Conservation (phyloP, 1,284 basidiomycete species). For the Entoloma clypeatum region DNA sequence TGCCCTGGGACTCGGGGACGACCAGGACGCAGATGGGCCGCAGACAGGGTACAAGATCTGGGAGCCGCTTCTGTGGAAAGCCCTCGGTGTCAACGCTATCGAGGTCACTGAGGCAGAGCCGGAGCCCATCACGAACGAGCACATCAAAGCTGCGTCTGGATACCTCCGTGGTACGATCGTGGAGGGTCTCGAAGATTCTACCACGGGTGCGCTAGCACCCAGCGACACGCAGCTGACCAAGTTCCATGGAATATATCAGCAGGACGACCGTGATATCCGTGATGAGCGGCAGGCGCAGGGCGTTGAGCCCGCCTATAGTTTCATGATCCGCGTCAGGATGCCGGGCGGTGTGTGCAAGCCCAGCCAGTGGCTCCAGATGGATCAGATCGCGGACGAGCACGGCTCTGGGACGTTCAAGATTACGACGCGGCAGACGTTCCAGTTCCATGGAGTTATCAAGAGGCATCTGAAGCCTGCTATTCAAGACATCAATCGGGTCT, state of each 20-base stretch:
- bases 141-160: slow-evolving; percentile 97
- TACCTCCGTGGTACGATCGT: slow-evolving; percentile 95
- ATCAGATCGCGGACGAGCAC: slow-evolving; percentile 94
- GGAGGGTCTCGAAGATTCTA: slow-evolving; percentile 85
- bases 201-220: slow-evolving; percentile 86
- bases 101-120: slow-evolving; percentile 92
- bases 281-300: slow-evolving; percentile 94
- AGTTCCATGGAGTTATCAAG: slow-evolving; percentile 99
- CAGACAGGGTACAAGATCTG: slow-evolving; percentile 96
- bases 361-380: slow-evolving; percentile 93
- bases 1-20: slow-evolving; percentile 86
- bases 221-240: slow-evolving; percentile 96
- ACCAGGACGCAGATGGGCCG: slow-evolving; percentile 95
- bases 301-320: slow-evolving; percentile 93
- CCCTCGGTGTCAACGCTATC: slow-evolving; percentile 86
- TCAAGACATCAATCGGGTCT: slow-evolving; percentile 89
- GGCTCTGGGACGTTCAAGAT: slow-evolving; percentile 96
- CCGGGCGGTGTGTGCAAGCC: slow-evolving; percentile 93
- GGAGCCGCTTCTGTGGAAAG: slow-evolving; percentile 94
- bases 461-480: slow-evolving; percentile 94
- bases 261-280: slow-evolving; percentile 97
- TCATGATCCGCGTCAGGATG: slow-evolving; percentile 98
- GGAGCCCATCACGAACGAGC: slow-evolving; percentile 97
- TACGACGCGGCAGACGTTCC: slow-evolving; percentile 98
- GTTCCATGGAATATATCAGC: slow-evolving; percentile 98